Evolutionary conservation across 2,329 filamentous ascomycete species (phyloP), one percentile per base, ranked within the genome.

Genomic region (Pseudocercospora musae): DNA sequence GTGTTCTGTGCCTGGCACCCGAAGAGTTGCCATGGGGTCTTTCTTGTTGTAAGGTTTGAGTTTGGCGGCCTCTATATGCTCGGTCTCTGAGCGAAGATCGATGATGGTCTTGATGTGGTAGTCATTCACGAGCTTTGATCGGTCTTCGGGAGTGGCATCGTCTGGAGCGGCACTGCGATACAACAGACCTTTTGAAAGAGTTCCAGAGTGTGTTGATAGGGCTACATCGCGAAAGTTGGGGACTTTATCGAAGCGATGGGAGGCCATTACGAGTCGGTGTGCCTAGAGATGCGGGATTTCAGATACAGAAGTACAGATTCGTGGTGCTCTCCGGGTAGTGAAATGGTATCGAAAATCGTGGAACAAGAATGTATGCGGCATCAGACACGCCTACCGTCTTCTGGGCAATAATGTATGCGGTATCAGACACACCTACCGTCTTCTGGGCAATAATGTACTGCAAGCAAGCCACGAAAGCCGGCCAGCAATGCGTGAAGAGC

Each of bases 191-290:
- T 64, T 59, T 50, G 62, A 62, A 8, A 71, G 33, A 21, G 62
- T n/a, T 3, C 83, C 81, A 65, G 79, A 78, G 23, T 82, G 82
- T 4, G 85, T 80, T 0, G 85, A 87, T 65, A 81, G 78, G 44
- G 87, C 89, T 48, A 93, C 87, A 80, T 94, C 90, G 61, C 91
- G 86, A 72, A 93, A 91, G 75, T 94, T 94, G 69, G 88, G 78
- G 56, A 93, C 81, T 57, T 82, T 83, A 62, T 87, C 80, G 67
- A 89, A 74, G n/a, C 8, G 49, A 11, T 31, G 10, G 23, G 23
- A 21, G 20, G 58, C 15, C 58, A 60, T 59, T 27, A 15, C 23
- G 56, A 20, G 11, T n/a, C 18, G 21, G 3, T 11, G 11, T 23
- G 7, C 9, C 4, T 2, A n/a, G 4, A 8, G 3, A 21, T n/a